phyloP scores from a whole-genome alignment of 2,329 filamentous ascomycete species.

The Nothopassalora personata region DNA sequence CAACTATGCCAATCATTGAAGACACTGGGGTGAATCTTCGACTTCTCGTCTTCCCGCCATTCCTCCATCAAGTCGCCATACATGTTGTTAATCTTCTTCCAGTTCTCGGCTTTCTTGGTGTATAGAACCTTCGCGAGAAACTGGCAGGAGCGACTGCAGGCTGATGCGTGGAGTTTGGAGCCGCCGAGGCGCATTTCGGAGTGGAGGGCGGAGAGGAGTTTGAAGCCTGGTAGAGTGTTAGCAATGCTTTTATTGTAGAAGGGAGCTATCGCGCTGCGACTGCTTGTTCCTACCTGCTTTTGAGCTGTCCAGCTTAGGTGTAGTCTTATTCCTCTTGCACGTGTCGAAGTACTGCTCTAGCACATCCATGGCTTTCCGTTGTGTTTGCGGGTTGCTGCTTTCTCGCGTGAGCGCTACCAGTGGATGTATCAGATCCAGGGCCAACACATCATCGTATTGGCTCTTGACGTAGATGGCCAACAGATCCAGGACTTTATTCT shows the following conservation, averaged over 20 bases:
- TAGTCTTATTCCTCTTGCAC: slow-evolving; percentile 46
- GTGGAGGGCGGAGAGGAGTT: slow-evolving; percentile 63
- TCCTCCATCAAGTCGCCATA: slow-evolving; percentile 42
- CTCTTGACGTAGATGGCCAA: slow-evolving; percentile 79
- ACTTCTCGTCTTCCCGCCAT: slow-evolving; percentile 40
- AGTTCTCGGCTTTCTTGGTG: slow-evolving; percentile 43
- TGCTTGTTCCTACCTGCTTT: slow-evolving; percentile 25
- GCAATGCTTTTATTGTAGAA: neutral
- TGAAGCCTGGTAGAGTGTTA: slow-evolving; percentile 38
- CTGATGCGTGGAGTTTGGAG: slow-evolving; percentile 66
- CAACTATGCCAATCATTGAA: slow-evolving; percentile 47
- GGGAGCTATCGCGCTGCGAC: neutral
- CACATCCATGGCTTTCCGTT: slow-evolving; percentile 66
- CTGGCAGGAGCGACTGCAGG: slow-evolving; percentile 68
- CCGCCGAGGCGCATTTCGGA: slow-evolving; percentile 56
- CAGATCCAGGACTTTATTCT: slow-evolving; percentile 85
- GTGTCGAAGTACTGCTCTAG: slow-evolving; percentile 67
- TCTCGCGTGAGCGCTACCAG: slow-evolving; percentile 69
- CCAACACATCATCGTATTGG: slow-evolving; percentile 62
- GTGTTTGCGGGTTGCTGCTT: slow-evolving; percentile 70
- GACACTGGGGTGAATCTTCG: slow-evolving; percentile 38
- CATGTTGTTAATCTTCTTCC: slow-evolving; percentile 35
- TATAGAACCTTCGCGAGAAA: slow-evolving; percentile 59
- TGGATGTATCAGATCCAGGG: slow-evolving; percentile 67
- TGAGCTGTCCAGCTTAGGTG: slow-evolving; percentile 31